Evolutionary conservation across 2,329 filamentous ascomycete species (phyloP).

Genomic region (Ascochyta pisi): DNA sequence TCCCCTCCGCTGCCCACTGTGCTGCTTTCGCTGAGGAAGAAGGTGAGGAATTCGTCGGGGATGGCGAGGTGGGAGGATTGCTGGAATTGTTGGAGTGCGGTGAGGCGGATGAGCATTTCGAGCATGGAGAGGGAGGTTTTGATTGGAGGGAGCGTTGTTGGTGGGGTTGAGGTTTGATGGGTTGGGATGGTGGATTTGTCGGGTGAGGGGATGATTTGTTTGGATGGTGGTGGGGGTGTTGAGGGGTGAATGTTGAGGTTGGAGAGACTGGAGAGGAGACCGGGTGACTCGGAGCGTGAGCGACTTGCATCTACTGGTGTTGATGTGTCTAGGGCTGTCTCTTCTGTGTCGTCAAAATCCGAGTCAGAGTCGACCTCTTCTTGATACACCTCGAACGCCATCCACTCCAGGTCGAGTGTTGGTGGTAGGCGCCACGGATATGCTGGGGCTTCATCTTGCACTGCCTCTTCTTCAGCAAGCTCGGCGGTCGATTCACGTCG

Average conservation of each 20-base stretch:
- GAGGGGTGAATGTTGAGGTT: constrained; percentile 53
- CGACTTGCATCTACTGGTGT: constrained; percentile 23
- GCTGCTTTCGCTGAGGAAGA: constrained; percentile 77
- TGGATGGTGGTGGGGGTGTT: constrained; percentile 25
- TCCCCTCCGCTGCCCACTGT: constrained; percentile 71
- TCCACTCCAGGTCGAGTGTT: constrained; percentile 87
- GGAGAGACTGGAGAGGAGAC: constrained; percentile 53
- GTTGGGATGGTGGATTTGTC: constrained; percentile 26
- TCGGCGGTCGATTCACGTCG: constrained; percentile 50
- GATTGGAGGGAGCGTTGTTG: constrained; percentile 56
- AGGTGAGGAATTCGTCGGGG: constrained; percentile 85
- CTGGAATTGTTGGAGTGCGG: constrained; percentile 89
- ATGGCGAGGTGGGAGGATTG: constrained; percentile 89
- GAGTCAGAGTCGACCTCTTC: constrained; percentile 66
- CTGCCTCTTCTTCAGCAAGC: constrained; percentile 10
- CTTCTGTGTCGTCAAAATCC: constrained; percentile 53
- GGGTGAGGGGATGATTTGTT: constrained; percentile 31
- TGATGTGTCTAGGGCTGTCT: constrained; percentile 20
- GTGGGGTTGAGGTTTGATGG: constrained; percentile 17
- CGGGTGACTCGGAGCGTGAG: constrained; percentile 49
- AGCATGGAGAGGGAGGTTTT: constrained; percentile 78
- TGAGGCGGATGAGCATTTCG: constrained; percentile 85
- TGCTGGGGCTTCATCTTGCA: constrained; percentile 23
- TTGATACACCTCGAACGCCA: constrained; percentile 84
- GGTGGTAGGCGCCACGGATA: constrained; percentile 69